phyloP scores from a whole-genome alignment of 1,284 basidiomycete genomes.

The Moniliophthora roreri region DNA sequence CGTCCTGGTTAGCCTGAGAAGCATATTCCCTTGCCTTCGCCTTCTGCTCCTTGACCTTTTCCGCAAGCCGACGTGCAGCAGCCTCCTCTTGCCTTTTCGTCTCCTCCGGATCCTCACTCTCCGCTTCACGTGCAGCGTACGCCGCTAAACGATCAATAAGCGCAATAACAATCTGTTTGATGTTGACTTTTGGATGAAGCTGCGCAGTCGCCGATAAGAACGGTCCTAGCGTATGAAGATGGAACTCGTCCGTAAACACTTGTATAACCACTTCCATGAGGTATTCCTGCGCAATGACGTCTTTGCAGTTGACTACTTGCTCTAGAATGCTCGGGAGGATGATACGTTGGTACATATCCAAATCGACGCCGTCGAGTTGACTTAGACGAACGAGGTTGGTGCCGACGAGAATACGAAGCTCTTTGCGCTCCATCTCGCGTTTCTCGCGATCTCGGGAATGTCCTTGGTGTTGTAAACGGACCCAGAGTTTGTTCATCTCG shows the following conservation, averaged over 20 bases:
- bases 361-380: slow-evolving; percentile 91
- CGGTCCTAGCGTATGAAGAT: slow-evolving; percentile 87
- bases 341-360: slow-evolving; percentile 81
- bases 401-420: slow-evolving; percentile 91
- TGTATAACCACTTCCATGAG: slow-evolving; percentile 98
- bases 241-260: slow-evolving; percentile 96
- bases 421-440: slow-evolving; percentile 90
- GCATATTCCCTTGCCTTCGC: slow-evolving; percentile 56
- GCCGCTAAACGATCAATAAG: slow-evolving; percentile 94
- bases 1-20: slow-evolving; percentile 24
- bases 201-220: slow-evolving; percentile 94
- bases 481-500: slow-evolving; percentile 99
- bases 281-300: slow-evolving; percentile 96
- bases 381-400: slow-evolving; percentile 93
- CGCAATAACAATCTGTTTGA: slow-evolving; percentile 95
- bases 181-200: slow-evolving; percentile 93
- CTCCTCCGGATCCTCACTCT: slow-evolving; percentile 91
- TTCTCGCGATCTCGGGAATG: slow-evolving; percentile 95
- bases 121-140: slow-evolving; percentile 91
- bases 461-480: slow-evolving; percentile 92
- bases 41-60: slow-evolving; percentile 79
- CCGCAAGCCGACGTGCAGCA: slow-evolving; percentile 80
- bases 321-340: slow-evolving; percentile 91
- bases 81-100: slow-evolving; percentile 89
- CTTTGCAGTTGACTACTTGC: slow-evolving; percentile 95